Conservation (phyloP, 2,329 filamentous ascomycete genomes). For the Ophiocordyceps camponoti-floridani region DNA sequence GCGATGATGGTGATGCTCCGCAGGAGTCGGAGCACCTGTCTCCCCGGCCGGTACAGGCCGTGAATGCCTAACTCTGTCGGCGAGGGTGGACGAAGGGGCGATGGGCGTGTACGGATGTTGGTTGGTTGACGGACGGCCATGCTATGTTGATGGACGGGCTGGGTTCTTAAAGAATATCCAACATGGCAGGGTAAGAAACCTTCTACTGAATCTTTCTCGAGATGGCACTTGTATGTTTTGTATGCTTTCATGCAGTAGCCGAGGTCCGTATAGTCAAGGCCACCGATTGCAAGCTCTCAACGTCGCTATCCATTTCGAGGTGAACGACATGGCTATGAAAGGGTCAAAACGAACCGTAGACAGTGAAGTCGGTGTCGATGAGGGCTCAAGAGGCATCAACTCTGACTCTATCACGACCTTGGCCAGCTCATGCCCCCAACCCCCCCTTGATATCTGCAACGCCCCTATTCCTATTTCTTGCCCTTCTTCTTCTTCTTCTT, state of each 20-base stretch:
- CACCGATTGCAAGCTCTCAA: too few relatives aligned
- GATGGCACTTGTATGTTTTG: not conserved
- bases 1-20: constrained; percentile 8
- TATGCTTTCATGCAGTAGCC: not conserved
- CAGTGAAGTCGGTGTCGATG: too few relatives aligned
- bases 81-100: not conserved
- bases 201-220: not conserved
- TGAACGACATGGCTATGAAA: too few relatives aligned
- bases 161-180: not conserved
- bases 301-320: too few relatives aligned
- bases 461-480: constrained; percentile 32
- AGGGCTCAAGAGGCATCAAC: too few relatives aligned
- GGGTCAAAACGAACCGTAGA: too few relatives aligned
- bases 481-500: constrained; percentile 35
- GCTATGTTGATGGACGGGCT: not conserved
- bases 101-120: not conserved
- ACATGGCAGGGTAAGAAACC: not conserved
- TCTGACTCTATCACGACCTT: too few relatives aligned
- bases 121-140: not conserved
- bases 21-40: constrained; percentile 12
- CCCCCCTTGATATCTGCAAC: too few relatives aligned
- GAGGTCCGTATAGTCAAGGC: not conserved
- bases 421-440: too few relatives aligned
- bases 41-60: constrained; percentile 12
- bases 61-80: constrained; percentile 11